A percentile compares a stretch with the other conserved stretches of the same genome.
phyloP scores from a whole-genome alignment of 139 green algal genomes.

The Micractinium sp. region DNA sequence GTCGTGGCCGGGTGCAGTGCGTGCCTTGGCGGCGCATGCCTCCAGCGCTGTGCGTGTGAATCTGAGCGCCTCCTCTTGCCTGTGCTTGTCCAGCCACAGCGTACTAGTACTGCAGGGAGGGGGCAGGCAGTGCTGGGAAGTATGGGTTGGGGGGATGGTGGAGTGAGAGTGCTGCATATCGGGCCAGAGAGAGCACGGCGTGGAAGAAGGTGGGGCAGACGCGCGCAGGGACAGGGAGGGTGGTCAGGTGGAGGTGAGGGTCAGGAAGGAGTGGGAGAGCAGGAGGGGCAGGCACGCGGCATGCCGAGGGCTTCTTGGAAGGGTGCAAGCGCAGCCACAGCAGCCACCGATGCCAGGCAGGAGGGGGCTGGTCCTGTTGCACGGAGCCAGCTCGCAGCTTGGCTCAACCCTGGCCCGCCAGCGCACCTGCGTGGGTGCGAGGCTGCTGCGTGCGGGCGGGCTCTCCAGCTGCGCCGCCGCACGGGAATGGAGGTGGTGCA shows the following conservation, averaged over 20 bases:
- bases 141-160: no score
- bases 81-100: constrained; percentile 92
- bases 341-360: no score
- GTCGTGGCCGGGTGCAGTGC: not conserved
- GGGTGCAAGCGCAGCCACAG: not conserved
- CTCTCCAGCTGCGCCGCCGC: constrained; percentile 70
- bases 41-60: constrained; percentile 45
- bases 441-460: constrained; percentile 73
- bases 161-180: no score
- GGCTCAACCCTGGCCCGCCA: not conserved
- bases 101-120: constrained; percentile 87
- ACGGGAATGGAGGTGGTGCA: constrained; percentile 90
- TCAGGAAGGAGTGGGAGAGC: no score
- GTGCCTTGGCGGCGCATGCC: constrained; percentile 26
- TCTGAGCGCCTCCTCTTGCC: constrained; percentile 53
- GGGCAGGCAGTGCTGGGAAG: not conserved
- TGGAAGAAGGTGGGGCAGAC: no score
- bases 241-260: no score
- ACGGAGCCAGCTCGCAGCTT: not conserved
- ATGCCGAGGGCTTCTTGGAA: not conserved
- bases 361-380: not conserved
- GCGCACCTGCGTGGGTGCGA: constrained; percentile 61
- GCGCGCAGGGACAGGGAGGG: not conserved
- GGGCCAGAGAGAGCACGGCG: no score
- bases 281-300: no score